Evolutionary conservation across 306 rosid species (phyloP).

Genomic region (Cicer pinnatifidum): DNA sequence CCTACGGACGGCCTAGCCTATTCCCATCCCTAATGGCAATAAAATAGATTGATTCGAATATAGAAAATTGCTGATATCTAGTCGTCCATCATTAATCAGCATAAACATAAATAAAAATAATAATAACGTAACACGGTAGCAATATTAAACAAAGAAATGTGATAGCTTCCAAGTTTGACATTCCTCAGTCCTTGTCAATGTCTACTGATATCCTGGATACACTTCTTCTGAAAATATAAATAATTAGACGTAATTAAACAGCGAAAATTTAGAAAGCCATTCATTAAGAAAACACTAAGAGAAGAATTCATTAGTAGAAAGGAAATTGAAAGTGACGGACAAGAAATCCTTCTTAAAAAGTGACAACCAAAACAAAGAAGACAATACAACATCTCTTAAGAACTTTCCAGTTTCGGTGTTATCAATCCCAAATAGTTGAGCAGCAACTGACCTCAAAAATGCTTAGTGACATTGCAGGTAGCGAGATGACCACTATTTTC

Average conservation of each 20-base stretch:
- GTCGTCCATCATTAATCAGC: background rate
- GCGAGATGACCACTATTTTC: background rate
- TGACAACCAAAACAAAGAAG: constrained; percentile 18
- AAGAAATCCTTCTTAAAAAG: constrained; percentile 6
- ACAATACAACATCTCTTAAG: background rate
- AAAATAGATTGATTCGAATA: background rate
- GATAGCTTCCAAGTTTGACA: constrained; percentile 58
- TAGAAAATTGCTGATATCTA: constrained; percentile 27
- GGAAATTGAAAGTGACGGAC: background rate
- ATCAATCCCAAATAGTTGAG: background rate
- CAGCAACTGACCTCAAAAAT: too few species aligned
- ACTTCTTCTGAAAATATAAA: constrained; percentile 66
- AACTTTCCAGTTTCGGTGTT: background rate
- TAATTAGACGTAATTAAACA: constrained; percentile 10
- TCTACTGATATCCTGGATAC: constrained; percentile 50
- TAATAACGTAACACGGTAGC: constrained; percentile 5
- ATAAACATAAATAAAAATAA: background rate
- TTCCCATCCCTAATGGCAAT: too few species aligned
- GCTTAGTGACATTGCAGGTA: too few species aligned
- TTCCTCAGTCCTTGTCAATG: constrained; percentile 53
- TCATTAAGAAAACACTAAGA: background rate
- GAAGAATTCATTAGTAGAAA: background rate
- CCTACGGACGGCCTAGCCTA: too few species aligned
- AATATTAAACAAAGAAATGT: constrained; percentile 47
- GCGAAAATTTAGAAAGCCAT: constrained; percentile 7